Evolutionary conservation across 257 asterid genomes (phyloP).

Genomic region (Nicotiana tomentosiformis): DNA sequence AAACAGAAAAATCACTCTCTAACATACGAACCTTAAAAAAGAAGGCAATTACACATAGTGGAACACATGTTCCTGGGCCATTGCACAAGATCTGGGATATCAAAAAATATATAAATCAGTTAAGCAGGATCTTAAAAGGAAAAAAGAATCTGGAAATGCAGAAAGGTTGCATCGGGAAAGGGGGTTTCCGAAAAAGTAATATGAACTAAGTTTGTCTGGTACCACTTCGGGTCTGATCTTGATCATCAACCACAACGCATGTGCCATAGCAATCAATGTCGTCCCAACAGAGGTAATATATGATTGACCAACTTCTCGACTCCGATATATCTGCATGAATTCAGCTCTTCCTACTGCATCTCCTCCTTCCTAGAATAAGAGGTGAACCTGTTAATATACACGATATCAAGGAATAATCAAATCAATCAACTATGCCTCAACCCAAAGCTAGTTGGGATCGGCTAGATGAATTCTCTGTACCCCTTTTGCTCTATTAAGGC

Average conservation of each 20-base stretch:
- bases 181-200: background rate
- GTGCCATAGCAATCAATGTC: slow-evolving; percentile 65
- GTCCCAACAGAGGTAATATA: slow-evolving; percentile 80
- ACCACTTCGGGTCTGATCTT: slow-evolving; percentile 94
- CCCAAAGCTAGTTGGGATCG: background rate
- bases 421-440: background rate
- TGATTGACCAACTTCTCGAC: slow-evolving; percentile 92
- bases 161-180: background rate
- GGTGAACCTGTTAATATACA: slow-evolving; percentile 8
- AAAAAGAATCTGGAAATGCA: background rate
- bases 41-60: slow-evolving; percentile 67
- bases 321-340: slow-evolving; percentile 78
- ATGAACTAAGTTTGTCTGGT: slow-evolving; percentile 13
- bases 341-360: slow-evolving; percentile 41
- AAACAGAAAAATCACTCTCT: background rate
- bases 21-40: slow-evolving; percentile 57
- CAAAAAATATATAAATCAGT: background rate
- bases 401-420: background rate
- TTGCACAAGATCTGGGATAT: slow-evolving; percentile 66
- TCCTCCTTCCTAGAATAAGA: slow-evolving; percentile 45
- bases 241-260: slow-evolving; percentile 82
- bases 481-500: background rate
- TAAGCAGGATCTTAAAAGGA: background rate
- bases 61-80: slow-evolving; percentile 96
- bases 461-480: background rate